Evolutionary conservation across 176 grass and related monocot species (phyloP).

Genomic region (Puccinellia tenuiflora): DNA sequence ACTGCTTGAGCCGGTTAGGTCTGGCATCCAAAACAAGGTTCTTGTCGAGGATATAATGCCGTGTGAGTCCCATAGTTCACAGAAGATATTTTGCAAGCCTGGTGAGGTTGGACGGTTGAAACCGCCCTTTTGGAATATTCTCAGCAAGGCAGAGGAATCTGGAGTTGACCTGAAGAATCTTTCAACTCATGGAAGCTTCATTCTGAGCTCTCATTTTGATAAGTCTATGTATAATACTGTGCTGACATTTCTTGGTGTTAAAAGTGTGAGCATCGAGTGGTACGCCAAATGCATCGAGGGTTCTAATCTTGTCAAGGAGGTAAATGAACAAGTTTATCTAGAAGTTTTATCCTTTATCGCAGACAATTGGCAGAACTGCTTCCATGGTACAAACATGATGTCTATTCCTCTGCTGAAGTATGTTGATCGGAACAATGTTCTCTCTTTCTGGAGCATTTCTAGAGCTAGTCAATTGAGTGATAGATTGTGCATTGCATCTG

Average conservation of each 20-base stretch:
- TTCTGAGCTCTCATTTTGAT: slow-evolving; percentile 59
- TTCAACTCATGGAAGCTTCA: slow-evolving; percentile 46
- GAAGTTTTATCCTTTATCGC: slow-evolving; percentile 49
- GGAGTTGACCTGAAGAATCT: slow-evolving; percentile 38
- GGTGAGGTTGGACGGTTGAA: slow-evolving; percentile 33
- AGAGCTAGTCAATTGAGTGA: not conserved
- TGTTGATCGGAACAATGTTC: slow-evolving; percentile 17
- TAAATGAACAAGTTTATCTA: slow-evolving; percentile 45
- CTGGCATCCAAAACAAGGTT: slow-evolving; percentile 51
- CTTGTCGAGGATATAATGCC: slow-evolving; percentile 48
- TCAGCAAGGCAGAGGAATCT: slow-evolving; percentile 28
- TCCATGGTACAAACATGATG: slow-evolving; percentile 26
- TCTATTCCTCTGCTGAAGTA: slow-evolving; percentile 50
- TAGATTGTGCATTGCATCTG: slow-evolving; percentile 46
- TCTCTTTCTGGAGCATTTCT: slow-evolving; percentile 42
- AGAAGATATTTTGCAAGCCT: slow-evolving; percentile 70
- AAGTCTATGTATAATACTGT: slow-evolving; percentile 20
- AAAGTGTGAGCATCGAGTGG: slow-evolving; percentile 35
- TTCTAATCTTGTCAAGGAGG: slow-evolving; percentile 38
- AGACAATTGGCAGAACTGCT: slow-evolving; percentile 18
- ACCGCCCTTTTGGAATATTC: slow-evolving; percentile 18
- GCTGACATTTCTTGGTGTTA: slow-evolving; percentile 43
- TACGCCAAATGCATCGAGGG: slow-evolving; percentile 63
- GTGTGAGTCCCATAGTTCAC: slow-evolving; percentile 39
- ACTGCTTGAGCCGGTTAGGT: slow-evolving; percentile 47